Evolutionary conservation across 2,329 filamentous ascomycete species (phyloP).

Genomic region (Monilinia polystroma): DNA sequence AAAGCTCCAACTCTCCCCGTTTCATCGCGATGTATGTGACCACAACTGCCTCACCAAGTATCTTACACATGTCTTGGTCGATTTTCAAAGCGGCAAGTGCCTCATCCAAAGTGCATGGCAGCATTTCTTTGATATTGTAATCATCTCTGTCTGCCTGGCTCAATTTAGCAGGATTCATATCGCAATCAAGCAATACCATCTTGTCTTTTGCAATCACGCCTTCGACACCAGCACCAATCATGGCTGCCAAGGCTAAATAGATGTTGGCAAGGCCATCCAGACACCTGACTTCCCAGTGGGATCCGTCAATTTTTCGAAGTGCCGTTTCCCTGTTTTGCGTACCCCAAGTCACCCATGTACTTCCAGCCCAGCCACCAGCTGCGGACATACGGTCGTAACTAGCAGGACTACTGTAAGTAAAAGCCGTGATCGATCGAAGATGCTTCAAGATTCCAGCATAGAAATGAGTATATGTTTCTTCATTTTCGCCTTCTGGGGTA

Average conservation of each 20-base stretch:
- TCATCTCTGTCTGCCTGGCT: slow-evolving; percentile 47
- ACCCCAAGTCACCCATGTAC: slow-evolving; percentile 22
- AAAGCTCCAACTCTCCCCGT: slow-evolving; percentile 53
- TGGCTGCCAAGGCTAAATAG: slow-evolving; percentile 14
- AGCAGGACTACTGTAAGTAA: slow-evolving; percentile 11
- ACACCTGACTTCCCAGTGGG: slow-evolving; percentile 23
- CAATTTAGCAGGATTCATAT: slow-evolving; percentile 53
- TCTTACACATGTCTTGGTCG: slow-evolving; percentile 48
- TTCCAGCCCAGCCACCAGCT: slow-evolving; percentile 18
- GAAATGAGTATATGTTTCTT: slow-evolving; percentile 39
- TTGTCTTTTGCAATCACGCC: slow-evolving; percentile 39
- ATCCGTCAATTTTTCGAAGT: slow-evolving; percentile 3
- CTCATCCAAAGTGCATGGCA: slow-evolving; percentile 56
- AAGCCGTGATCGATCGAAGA: slow-evolving; percentile 19
- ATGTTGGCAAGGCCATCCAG: slow-evolving; percentile 27
- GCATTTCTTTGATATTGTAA: slow-evolving; percentile 53
- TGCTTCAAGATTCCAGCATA: slow-evolving; percentile 23
- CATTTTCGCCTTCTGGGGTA: slow-evolving; percentile 26
- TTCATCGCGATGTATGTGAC: slow-evolving; percentile 59
- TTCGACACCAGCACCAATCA: slow-evolving; percentile 18
- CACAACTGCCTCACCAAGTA: slow-evolving; percentile 53
- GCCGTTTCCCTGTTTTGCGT: slow-evolving; percentile 8
- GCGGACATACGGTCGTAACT: slow-evolving; percentile 14
- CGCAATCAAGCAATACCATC: slow-evolving; percentile 54
- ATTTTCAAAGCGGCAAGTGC: slow-evolving; percentile 52